Base-by-base conservation (phyloP, 164 flowering plant species). In the Warburgia ugandensis region DNA sequence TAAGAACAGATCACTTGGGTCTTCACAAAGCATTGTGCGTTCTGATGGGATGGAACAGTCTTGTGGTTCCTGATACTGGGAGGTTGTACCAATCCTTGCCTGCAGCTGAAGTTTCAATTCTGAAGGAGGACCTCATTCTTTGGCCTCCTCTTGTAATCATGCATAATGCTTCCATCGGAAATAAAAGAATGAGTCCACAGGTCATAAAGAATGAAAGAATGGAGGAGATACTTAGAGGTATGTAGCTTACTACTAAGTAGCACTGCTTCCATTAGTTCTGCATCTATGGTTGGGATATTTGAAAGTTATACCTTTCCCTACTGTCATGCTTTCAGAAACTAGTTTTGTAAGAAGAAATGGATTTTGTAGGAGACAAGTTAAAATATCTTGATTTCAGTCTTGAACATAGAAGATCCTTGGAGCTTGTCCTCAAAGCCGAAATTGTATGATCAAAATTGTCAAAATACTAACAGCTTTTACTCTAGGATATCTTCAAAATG, bases 101-200 rank as follows among this genome's bases (percentile, higher is more conserved):
- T 33, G 51, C 59, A 48, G 55, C 58, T 23, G 77, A 81, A 58
- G 69, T 73, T 52, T 43, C 54, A 44, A 68, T 76, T 54, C 23
- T 70, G 62, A 79, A 70, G 55, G 75, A 75, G 47, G 96, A 86
- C 50, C 76, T 86, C 19, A 64, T 84, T 42, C 63, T 84, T 19
- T 84, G 96, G 92, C 92, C 92, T 29, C 92, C 92, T 2, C 64
- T 76, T 27, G 75, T 81, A 32, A 53, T 84, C 27, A 45, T 84
- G 30, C 87, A 81, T 36, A 75, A 81, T 61, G 68, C 70, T 46
- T 74, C 80, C 48, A 58, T 79, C 37, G 67, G 51, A 23, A 68
- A 54, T 27, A 48, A 29, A 37, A 48, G 64, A 54, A 71, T 70
- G 5, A 72, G 50, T 29, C 61, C 58, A 22, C 67, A 60, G 54